A percentile compares a stretch with the other conserved stretches of the same genome.
Conservation (phyloP, 139 green algal species). For the Micractinium sp. region DNA sequence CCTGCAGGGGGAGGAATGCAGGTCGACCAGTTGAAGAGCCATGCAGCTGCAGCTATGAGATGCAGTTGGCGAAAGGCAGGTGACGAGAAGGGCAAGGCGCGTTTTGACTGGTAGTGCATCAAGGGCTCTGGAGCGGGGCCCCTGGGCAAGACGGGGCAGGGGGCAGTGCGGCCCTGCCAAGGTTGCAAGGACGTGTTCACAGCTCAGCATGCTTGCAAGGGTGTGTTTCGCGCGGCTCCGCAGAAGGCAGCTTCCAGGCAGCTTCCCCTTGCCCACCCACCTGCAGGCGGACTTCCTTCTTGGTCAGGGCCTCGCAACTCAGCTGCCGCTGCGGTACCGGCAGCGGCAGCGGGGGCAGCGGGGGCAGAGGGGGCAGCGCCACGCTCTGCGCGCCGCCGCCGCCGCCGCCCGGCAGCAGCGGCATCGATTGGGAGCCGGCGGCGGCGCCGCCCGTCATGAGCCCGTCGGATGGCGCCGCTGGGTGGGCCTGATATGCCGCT, state of each 20-base stretch:
- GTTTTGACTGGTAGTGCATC: too few relatives aligned
- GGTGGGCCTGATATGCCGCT: not conserved
- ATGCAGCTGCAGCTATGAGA: too few relatives aligned
- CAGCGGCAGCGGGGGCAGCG: conserved; percentile 4
- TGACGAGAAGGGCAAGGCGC: not conserved
- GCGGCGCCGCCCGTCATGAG: not conserved
- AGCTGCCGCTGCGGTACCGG: not conserved
- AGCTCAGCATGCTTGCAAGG: not conserved
- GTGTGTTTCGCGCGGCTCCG: not conserved
- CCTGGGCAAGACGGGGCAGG: too few relatives aligned
- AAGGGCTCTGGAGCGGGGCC: too few relatives aligned
- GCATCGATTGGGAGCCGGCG: not conserved
- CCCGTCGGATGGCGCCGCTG: not conserved
- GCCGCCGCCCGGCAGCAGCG: not conserved
- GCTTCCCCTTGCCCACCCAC: not conserved
- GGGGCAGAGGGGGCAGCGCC: not conserved
- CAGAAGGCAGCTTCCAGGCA: not conserved
- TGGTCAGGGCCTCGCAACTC: not conserved
- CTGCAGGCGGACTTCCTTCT: conserved; percentile 18
- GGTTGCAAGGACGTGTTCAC: not conserved
- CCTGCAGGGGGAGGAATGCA: not conserved
- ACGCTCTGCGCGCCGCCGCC: not conserved
- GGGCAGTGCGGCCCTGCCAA: too few relatives aligned
- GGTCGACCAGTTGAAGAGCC: too few relatives aligned
- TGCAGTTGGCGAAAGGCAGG: too few relatives aligned